phyloP scores from a whole-genome alignment of 129 eudicot genomes.

The Heracleum sosnowskyi region DNA sequence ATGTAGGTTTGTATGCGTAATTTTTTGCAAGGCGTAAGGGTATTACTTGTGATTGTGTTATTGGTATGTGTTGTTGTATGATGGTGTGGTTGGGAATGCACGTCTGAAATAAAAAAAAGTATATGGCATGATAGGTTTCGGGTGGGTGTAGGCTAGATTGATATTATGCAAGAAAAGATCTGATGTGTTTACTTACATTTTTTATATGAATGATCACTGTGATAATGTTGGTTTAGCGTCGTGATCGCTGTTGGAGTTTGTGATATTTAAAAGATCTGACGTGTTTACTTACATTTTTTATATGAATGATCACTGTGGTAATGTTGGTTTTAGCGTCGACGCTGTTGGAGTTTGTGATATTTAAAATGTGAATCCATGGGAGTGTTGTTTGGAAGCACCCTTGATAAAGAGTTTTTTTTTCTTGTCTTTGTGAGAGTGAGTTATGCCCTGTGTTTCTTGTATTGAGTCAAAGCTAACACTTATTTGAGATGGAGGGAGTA shows the following conservation, averaged over 20 bases:
- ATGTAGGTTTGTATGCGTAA: too few species aligned
- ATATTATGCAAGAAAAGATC: background rate
- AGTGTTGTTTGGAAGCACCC: background rate
- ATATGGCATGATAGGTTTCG: background rate
- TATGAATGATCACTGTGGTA: too few species aligned
- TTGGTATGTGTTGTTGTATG: background rate
- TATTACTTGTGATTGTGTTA: background rate
- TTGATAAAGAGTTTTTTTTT: background rate
- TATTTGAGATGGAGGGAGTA: too few species aligned
- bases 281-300: too few species aligned
- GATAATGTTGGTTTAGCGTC: background rate
- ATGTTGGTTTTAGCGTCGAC: background rate
- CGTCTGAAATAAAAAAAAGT: background rate
- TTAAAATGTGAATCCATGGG: background rate
- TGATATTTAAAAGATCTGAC: background rate
- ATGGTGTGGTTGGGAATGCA: background rate
- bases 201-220: too few species aligned
- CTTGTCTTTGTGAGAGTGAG: background rate
- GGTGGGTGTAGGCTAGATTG: background rate
- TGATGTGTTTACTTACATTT: background rate
- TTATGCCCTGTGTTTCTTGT: background rate
- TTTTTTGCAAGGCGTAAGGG: slow-evolving; percentile 24
- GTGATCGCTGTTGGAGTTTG: background rate
- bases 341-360: background rate
- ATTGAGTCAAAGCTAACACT: too few species aligned